A percentile compares a stretch with the other conserved stretches of the same genome.
Evolutionary conservation across 2,329 filamentous ascomycete genomes (phyloP).

Genomic region (Apiospora saccharicola): DNA sequence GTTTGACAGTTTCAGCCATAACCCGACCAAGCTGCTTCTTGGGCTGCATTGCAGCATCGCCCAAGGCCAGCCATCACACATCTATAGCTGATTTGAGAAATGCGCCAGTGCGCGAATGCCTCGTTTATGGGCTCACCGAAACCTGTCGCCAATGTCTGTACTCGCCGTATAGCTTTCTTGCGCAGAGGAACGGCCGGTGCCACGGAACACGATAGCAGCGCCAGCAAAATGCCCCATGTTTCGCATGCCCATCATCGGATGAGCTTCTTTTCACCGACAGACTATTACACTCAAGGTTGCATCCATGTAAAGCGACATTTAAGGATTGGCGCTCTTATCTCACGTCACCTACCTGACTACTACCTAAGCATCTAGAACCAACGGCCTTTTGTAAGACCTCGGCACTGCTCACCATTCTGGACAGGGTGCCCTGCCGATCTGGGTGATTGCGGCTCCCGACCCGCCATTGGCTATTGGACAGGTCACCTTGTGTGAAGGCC

Average conservation of each 20-base stretch:
- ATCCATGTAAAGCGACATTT: neutral
- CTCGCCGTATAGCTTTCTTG: neutral
- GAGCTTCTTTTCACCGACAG: constrained; percentile 11
- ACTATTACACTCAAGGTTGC: constrained; percentile 1
- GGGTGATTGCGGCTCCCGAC: neutral
- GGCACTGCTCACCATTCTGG: neutral
- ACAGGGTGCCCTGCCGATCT: constrained; percentile 17
- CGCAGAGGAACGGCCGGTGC: neutral
- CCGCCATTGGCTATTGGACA: neutral
- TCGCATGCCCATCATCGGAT: neutral
- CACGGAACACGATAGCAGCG: neutral
- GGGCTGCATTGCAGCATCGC: constrained; percentile 5
- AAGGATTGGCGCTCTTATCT: neutral
- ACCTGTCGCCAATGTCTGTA: neutral
- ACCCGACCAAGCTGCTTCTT: neutral
- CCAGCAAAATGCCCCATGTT: constrained; percentile 1
- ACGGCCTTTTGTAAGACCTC: neutral
- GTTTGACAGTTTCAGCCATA: constrained; percentile 10
- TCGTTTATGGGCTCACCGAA: neutral
- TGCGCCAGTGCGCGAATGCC: neutral
- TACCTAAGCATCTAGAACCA: constrained; percentile 1
- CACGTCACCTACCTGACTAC: neutral
- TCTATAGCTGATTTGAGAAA: constrained; percentile 1
- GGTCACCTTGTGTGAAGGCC: neutral
- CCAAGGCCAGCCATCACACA: neutral